Conservation (phyloP, 345 rosid species). For the Eutrema yunnanense region DNA sequence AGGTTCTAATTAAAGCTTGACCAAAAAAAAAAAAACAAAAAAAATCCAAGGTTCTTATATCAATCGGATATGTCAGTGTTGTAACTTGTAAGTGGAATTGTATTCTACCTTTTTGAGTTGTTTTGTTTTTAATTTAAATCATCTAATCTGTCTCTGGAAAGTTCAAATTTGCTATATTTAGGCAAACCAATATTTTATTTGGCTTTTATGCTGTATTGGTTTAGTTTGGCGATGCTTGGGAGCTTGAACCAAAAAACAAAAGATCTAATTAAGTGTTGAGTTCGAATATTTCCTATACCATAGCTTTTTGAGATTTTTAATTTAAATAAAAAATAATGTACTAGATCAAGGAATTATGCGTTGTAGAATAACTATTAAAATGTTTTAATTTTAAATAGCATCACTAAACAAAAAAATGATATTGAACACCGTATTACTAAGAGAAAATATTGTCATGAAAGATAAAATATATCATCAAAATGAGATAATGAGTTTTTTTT, state of each 20-base stretch:
- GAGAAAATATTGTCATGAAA: too few species aligned
- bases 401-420: neutral
- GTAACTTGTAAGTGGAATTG: neutral
- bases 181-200: neutral
- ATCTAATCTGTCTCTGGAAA: conserved; percentile 4
- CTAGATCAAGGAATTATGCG: neutral
- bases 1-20: neutral
- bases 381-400: neutral
- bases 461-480: too few species aligned
- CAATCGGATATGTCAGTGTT: neutral
- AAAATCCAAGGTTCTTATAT: too few species aligned
- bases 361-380: neutral
- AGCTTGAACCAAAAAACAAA: neutral
- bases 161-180: neutral
- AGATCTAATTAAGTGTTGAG: neutral
- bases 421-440: neutral
- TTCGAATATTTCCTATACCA: neutral
- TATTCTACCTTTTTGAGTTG: neutral
- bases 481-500: neutral
- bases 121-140: neutral
- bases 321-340: neutral
- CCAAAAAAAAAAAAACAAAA: too few species aligned
- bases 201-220: neutral
- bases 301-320: neutral
- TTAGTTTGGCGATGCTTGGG: neutral